A percentile compares a stretch with the other conserved stretches of the same genome.
Conservation (phyloP, 192 early-diverging fungal genomes). For the Mortierella claussenii region DNA sequence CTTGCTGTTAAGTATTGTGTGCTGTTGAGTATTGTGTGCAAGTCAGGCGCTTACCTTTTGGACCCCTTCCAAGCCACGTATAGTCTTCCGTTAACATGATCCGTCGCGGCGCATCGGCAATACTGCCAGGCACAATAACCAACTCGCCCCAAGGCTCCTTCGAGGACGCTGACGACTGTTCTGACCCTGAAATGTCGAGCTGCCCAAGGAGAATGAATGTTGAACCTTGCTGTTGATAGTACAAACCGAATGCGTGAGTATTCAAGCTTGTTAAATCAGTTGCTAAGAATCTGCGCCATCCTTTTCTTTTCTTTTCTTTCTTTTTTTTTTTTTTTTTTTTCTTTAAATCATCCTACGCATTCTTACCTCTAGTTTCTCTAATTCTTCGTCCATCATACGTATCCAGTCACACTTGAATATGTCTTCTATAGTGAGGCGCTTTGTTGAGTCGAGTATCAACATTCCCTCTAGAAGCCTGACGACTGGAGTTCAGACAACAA, state of each 20-base stretch:
- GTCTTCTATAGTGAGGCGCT: constrained; percentile 5
- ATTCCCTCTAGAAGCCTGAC: constrained; percentile 8
- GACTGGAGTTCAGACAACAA: constrained; percentile 1
- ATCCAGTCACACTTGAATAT: constrained; percentile 25
- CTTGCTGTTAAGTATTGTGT: no score
- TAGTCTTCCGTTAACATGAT: constrained; percentile 1
- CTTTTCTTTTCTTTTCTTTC: no score
- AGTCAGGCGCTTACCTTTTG: not conserved
- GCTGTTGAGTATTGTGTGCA: not conserved
- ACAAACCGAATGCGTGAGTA: no score
- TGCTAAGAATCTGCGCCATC: no score
- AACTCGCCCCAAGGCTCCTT: constrained; percentile 12
- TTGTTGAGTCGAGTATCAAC: constrained; percentile 20
- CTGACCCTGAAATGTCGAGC: no score
- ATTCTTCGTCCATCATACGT: constrained; percentile 23
- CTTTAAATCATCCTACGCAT: not conserved
- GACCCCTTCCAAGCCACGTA: not conserved
- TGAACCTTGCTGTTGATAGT: no score
- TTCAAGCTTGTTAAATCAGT: no score
- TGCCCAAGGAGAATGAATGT: no score
- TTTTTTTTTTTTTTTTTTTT: constrained; percentile 7
- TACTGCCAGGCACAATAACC: constrained; percentile 7
- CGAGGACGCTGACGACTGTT: no score
- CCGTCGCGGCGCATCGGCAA: constrained; percentile 12
- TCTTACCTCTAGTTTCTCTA: constrained; percentile 33